phyloP scores from a whole-genome alignment of 305 asterid species.

The Petunia hybrid region DNA sequence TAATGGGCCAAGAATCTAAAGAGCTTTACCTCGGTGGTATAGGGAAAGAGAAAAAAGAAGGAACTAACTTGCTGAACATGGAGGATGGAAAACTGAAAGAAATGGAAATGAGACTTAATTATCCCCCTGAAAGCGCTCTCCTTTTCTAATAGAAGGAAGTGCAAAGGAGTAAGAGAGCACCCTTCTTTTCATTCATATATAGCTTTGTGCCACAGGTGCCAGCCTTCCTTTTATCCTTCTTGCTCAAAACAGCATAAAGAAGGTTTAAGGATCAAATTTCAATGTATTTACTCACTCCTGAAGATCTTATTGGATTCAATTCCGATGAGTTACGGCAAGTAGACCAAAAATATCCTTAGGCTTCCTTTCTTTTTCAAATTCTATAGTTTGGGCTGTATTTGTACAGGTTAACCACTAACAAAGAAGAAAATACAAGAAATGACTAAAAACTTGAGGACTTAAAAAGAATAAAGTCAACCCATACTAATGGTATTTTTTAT shows the following conservation, averaged over 20 bases:
- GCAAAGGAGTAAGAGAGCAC: conserved; percentile 4
- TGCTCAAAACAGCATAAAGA: conserved; percentile 16
- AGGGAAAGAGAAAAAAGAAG: neutral
- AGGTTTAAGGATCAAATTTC: neutral
- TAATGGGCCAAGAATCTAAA: neutral
- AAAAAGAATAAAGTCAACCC: neutral
- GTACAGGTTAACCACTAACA: conserved; percentile 11
- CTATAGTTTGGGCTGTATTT: conserved; percentile 5
- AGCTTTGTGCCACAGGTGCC: conserved; percentile 22
- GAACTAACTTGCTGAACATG: conserved; percentile 25
- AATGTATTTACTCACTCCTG: neutral
- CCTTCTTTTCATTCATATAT: neutral
- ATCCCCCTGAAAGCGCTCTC: neutral
- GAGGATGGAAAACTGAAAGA: conserved; percentile 18
- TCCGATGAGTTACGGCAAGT: neutral
- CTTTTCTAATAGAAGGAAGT: conserved; percentile 20
- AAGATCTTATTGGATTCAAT: neutral
- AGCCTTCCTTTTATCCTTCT: conserved; percentile 2
- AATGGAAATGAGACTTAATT: neutral
- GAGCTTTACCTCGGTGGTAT: conserved; percentile 7
- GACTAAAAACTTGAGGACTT: conserved; percentile 11
- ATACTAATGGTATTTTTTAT: neutral
- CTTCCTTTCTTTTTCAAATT: neutral
- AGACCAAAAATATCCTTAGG: conserved; percentile 21
- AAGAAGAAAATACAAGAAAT: conserved; percentile 3